phyloP scores from a whole-genome alignment of 257 asterid genomes.

The Striga asiatica region DNA sequence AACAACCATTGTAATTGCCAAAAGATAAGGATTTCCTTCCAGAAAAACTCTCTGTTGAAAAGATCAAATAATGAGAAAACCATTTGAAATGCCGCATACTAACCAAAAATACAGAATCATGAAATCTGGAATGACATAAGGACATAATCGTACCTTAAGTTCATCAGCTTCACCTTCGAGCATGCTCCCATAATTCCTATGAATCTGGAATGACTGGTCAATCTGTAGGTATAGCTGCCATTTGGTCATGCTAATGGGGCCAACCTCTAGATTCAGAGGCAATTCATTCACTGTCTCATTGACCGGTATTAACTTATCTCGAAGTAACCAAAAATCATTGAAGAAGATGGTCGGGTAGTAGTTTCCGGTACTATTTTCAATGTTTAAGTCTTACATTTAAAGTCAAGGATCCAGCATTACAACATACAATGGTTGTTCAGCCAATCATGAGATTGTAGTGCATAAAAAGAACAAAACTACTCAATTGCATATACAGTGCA shows the following conservation, averaged over 20 bases:
- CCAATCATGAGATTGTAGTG: not conserved
- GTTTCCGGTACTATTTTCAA: constrained; percentile 67
- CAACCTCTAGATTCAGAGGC: constrained; percentile 79
- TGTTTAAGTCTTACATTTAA: constrained; percentile 43
- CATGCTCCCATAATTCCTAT: constrained; percentile 95
- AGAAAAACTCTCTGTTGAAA: constrained; percentile 80
- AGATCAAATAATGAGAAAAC: constrained; percentile 19
- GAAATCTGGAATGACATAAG: too few species aligned
- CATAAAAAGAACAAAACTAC: constrained; percentile 4
- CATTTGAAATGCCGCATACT: constrained; percentile 6
- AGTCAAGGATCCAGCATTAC: constrained; percentile 40
- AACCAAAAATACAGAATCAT: too few species aligned
- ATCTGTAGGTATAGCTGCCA: constrained; percentile 95
- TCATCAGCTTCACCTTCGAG: constrained; percentile 97
- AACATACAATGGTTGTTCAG: constrained; percentile 1
- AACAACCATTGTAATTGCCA: constrained; percentile 80
- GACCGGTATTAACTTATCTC: constrained; percentile 59
- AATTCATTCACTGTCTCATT: constrained; percentile 78
- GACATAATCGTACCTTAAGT: constrained; percentile 57
- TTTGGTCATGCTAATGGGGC: constrained; percentile 94
- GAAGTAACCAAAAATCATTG: constrained; percentile 96
- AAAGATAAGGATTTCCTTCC: constrained; percentile 95
- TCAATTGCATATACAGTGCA: not conserved
- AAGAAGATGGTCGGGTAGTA: constrained; percentile 80
- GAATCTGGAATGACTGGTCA: constrained; percentile 94